Base-by-base conservation (phyloP, 2,329 filamentous ascomycete genomes). In the Ascochyta viciae-villosae region DNA sequence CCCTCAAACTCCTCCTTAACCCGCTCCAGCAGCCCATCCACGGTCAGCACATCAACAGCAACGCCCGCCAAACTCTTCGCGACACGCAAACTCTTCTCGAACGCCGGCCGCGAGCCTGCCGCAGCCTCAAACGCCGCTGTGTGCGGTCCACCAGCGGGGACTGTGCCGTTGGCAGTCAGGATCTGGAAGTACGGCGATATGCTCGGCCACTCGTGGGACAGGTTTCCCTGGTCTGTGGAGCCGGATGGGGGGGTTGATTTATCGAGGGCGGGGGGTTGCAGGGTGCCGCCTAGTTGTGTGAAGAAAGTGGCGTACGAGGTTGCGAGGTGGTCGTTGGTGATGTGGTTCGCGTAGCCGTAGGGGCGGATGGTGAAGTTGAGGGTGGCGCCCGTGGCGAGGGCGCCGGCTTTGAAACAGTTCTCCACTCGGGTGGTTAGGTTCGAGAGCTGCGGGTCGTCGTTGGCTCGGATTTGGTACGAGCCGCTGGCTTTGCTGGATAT, bases 141-240 rank as follows among this genome's bases (percentile, higher is more conserved):
- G 19, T 65, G 63, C 42, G 63, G 57, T 13, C 59, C 57, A 4
- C 54, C 44, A 15, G 3, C 31, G 1, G 63, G 61, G 15, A 54
- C 50, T 16, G 48, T 58, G 3, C 57, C 57, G 39, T 62, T 54
- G 6, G 55, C 57, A 15, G 58, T 60, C 33, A 39, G 49, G 42
- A 65, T 65, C 29, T 57, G 54, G 31, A 64, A 65, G 24, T 50
- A 46, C n/a, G 63, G 63, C 31, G 57, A 54, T 8, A 66, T 61
- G 13, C 44, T 53, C 3, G 63, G 59, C 31, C 60, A 63, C 31
- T 56, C 48, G 37, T 63, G 58, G 37, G 51, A 58, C 4, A 66
- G 50, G 22, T 65, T 65, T 15, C 63, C 63, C 35, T 62, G 60
- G 16, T 65, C 63, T 0, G 63, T 62, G 9, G 51, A 57, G 5